Base-by-base conservation (phyloP, 805 yeast genomes). In the Candida dajiaensis region DNA sequence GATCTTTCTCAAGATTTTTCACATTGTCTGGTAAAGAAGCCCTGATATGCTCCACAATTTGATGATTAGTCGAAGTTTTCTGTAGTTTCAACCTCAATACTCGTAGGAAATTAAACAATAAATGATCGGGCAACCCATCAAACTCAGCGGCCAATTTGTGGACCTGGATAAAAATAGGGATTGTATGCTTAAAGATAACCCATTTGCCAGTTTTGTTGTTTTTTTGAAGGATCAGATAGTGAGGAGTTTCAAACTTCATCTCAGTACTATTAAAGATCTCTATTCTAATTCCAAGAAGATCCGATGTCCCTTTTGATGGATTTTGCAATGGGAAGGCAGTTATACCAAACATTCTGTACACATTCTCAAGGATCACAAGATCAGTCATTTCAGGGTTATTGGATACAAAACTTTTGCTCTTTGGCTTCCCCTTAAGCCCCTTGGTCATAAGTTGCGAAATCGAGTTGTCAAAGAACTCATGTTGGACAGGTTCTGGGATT, bases 291-390 rank as follows among this genome's bases (percentile, higher is more conserved):
- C 73, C 73, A 0, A 69, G 16, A 53, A 68, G 43, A 18, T 53
- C 55, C 2, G 44, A 15, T 8, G 58, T 9, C 11, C 19, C 54
- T 53, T 38, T 50, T 47, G 10, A 47, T 42, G 2, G 39, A n/a
- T 20, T 19, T n/a, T 15, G 18, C 9, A 68, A 57, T 0, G 73
- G 73, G 47, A 70, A 69, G 10, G 61, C 59, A 4, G 72, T 68
- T 3, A 68, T 64, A 0, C 74, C 74, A 55, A 68, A 62, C 55
- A 66, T 53, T 43, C 74, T 58, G 42, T 62, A 69, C 4, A 59
- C 51, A 48, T 66, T 68, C 49, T 69, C 73, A 10, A 63, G 15
- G 1, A 55, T 35, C 1, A 66, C 58, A 20, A 57, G 52, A 3
- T 55, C 48, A 4, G 53, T 44, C 31, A 49, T 53, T 25, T 40